A percentile compares a stretch with the other conserved stretches of the same genome.
Evolutionary conservation across 441 rosid species (phyloP).

Genomic region (Corymbia calophylla): DNA sequence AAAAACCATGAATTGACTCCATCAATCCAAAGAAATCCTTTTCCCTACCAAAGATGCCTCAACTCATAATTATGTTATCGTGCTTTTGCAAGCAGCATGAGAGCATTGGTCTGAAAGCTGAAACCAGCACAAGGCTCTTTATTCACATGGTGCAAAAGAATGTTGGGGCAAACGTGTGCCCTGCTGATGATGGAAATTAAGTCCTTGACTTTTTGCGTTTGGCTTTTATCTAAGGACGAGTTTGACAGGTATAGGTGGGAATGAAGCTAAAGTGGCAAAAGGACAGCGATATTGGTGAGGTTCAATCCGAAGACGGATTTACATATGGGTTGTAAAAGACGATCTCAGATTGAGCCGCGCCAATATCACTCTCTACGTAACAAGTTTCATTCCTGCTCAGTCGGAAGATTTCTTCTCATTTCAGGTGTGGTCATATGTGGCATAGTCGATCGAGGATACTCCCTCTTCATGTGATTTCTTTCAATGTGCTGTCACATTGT

Average conservation of each 20-base stretch:
- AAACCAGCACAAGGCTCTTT: conserved; percentile 8
- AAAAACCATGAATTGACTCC: conserved; percentile 10
- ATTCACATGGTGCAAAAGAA: neutral
- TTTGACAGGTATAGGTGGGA: neutral
- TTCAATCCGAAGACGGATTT: conserved; percentile 86
- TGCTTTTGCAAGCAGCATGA: conserved; percentile 14
- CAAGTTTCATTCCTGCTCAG: neutral
- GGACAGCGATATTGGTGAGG: conserved; percentile 83
- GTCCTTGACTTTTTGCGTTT: neutral
- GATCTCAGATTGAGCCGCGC: conserved; percentile 99
- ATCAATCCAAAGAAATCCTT: conserved; percentile 3
- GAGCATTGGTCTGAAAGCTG: conserved; percentile 12
- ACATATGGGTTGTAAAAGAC: conserved; percentile 33
- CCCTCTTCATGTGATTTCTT: neutral
- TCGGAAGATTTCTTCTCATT: neutral
- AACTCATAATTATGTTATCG: conserved; percentile 5
- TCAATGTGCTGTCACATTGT: neutral
- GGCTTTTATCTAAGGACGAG: neutral
- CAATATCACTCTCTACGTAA: conserved; percentile 62
- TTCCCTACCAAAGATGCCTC: conserved; percentile 19
- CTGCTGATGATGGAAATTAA: neutral
- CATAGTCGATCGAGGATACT: neutral
- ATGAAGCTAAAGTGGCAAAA: neutral
- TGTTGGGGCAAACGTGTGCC: neutral
- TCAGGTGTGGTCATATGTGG: neutral